Percentiles rank a stretch among this genome's conserved stretches.
Conservation (phyloP, 2,329 filamentous ascomycete genomes). For the Ramularia collo-cygni region DNA sequence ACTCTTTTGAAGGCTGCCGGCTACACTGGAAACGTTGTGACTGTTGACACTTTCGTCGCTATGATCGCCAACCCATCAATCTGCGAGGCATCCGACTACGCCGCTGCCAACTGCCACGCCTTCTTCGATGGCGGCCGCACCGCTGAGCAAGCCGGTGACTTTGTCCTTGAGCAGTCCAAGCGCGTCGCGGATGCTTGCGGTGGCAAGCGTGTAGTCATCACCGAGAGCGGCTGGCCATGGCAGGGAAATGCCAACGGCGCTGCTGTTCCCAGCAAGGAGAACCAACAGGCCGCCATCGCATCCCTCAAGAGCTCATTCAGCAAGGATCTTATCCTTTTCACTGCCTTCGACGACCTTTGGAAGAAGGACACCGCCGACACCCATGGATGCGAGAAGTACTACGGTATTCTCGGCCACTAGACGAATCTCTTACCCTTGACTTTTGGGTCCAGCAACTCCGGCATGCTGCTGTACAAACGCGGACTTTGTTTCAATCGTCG, state of each 20-base stretch:
- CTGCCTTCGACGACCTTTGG: conserved; percentile 74
- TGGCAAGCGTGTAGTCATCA: conserved; percentile 62
- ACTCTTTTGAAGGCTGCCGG: conserved; percentile 53
- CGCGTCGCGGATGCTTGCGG: conserved; percentile 43
- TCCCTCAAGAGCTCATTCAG: conserved; percentile 58
- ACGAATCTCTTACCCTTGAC: not conserved
- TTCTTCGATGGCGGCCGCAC: conserved; percentile 66
- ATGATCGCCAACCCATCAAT: conserved; percentile 65
- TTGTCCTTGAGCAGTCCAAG: conserved; percentile 53
- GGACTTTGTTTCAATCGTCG: too few species aligned
- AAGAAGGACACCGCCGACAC: conserved; percentile 58
- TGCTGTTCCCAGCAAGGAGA: conserved; percentile 61
- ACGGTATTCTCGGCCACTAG: conserved; percentile 41
- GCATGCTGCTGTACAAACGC: too few species aligned
- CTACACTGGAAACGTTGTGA: conserved; percentile 67
- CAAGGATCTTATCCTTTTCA: conserved; percentile 63
- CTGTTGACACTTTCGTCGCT: conserved; percentile 71
- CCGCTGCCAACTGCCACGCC: conserved; percentile 73
- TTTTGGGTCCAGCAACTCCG: too few species aligned
- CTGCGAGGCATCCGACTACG: conserved; percentile 69
- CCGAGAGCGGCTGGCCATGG: conserved; percentile 80
- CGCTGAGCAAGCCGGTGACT: conserved; percentile 58
- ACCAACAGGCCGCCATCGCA: conserved; percentile 60
- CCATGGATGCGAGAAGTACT: conserved; percentile 68
- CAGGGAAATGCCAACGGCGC: conserved; percentile 57